Evolutionary conservation across 345 rosid species (phyloP), one percentile per base, ranked within the genome.

Genomic region (Arabidopsis suecica): DNA sequence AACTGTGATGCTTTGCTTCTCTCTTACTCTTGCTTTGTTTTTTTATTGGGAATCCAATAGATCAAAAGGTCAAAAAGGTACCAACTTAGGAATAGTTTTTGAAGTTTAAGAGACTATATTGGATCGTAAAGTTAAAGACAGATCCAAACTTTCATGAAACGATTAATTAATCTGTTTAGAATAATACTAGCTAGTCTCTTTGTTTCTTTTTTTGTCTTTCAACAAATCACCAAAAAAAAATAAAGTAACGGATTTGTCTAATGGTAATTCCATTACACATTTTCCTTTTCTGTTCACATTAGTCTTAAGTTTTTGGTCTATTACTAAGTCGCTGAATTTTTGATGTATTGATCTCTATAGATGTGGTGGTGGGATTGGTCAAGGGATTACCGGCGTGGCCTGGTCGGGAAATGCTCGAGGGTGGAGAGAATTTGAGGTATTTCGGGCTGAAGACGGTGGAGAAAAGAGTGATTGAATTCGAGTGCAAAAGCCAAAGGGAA

Each of bases 311-410:
- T 8, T 9, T 37, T 49, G 41, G 68, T 49, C 22, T 51, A 59
- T 47, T n/a, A 20, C 18, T 12, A 32, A 60, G 20, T 33, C 1
- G 5, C 48, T 68, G 32, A 53, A 36, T 16, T 5, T 60, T 20
- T 49, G 58, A n/a, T 76, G 45, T 37, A 12, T 47, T 76, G 62
- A 53, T 64, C 14, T 36, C 28, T 57, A 11, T 83, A 91, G 93
- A 91, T 83, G 81, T 78, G 72, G 88, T 91, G 61, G 25, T 88
- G 72, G 92, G 84, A 56, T 88, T 91, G 65, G 78, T 87, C 9
- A 86, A 79, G 41, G 83, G 86, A 68, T 61, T 91, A 79, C 88
- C 88, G 9, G 87, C 92, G 1, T 90, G 97, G 97, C 84, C 92
- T 2, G 91, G 91, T 53, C 84, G 94, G 13, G 89, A 88, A 79